Evolutionary conservation across 1,139 yeast species (phyloP), one percentile per base, ranked within the genome.

Genomic region (Debaryomyces sp.): DNA sequence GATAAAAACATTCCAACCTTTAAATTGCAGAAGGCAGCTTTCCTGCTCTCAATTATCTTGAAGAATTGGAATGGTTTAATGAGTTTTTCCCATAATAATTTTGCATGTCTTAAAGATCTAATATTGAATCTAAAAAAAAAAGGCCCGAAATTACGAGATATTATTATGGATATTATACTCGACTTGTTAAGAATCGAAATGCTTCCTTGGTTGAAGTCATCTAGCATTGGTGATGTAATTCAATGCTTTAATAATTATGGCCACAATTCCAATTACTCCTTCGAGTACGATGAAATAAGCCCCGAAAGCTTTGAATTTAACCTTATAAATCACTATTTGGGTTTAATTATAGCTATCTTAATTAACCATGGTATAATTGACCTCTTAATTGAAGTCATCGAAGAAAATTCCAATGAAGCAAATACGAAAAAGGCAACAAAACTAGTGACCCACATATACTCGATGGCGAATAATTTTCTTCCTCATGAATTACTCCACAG

Each of bases 31-130:
- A 80, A 78, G 53, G 71, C 84, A n/a, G 81, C 94, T 0, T 76
- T 80, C 42, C 73, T 89, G 10, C 66, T 92, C 3, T 71, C 89
- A 0, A 65, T 80, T 3, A 67, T 89, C 26, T 67, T 94, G 45
- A 87, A 89, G 52, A 79, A 84, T 42, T 87, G 95, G 83, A 78
- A 88, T 17, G 99, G 99, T 0, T 62, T 91, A 10, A 77, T 87
- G 54, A 80, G 87, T 7, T 80, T 86, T 56, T 78, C 89, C 0
- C 75, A 80, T 48, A 74, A 85, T 55, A 67, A 81, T 50, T 87
- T 83, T 56, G 74, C 74, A 46, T 79, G 87, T 27, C 59, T 94
- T 17, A 71, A 70, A 40, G 82, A 83, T 48, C 70, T 94, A 33
- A 69, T 92, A 2, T 71, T 77, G 35, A 86, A 92, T 60, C 68